Conservation (phyloP, 371 early-diverging fungal species). For the Apophysomyces elegans region DNA sequence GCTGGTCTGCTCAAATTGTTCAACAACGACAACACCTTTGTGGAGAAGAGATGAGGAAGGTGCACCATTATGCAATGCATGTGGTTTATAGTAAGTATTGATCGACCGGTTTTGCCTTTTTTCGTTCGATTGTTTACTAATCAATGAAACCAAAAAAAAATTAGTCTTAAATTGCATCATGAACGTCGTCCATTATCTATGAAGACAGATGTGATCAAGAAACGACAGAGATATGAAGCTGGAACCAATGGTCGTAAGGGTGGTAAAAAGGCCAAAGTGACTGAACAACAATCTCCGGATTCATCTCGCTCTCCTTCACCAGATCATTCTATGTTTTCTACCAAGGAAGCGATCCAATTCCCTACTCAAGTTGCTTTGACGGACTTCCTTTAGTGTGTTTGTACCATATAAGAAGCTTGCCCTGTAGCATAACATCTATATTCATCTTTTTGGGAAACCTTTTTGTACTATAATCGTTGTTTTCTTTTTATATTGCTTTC, state of each 20-base stretch:
- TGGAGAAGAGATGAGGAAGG: conserved; percentile 93
- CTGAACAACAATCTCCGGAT: neutral
- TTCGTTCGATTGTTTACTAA: no score
- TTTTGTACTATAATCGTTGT: neutral
- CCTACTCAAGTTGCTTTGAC: neutral
- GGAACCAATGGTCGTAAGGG: conserved; percentile 16
- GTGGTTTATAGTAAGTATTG: conserved; percentile 86
- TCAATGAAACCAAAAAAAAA: neutral
- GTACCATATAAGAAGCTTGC: neutral
- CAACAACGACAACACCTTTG: conserved; percentile 88
- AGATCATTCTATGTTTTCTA: neutral
- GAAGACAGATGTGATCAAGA: conserved; percentile 82
- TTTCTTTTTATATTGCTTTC: no score
- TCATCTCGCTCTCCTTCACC: conserved; percentile 4
- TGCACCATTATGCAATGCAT: conserved; percentile 92
- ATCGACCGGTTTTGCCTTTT: neutral
- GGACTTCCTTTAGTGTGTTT: conserved; percentile 1
- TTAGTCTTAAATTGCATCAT: conserved; percentile 80
- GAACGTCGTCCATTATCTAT: conserved; percentile 77
- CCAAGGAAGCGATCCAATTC: neutral
- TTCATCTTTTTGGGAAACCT: neutral
- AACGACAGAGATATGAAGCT: conserved; percentile 73
- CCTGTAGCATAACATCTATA: conserved; percentile 1
- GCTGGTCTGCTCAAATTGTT: conserved; percentile 83
- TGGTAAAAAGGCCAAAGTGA: conserved; percentile 19